These are phyloP conservation scores for Botrytis elliptica DNA, from an alignment of 2,329 filamentous ascomycete genomes.

Conservation along the genomic window DNA sequence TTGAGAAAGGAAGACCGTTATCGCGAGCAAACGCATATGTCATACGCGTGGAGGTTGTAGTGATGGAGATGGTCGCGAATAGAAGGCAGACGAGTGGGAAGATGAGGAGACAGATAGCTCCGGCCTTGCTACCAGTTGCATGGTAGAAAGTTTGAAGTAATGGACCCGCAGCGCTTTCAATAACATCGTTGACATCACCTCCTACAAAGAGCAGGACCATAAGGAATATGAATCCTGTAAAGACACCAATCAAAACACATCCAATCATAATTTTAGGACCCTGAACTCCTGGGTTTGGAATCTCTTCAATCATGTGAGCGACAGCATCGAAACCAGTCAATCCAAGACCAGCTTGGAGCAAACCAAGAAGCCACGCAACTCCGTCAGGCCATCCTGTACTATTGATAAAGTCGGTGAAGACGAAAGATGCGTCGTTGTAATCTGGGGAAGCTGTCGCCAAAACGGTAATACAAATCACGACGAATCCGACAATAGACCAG, in stretches of 20 bases:
- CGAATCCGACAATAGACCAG: conserved; percentile 54
- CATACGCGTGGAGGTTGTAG: conserved; percentile 48
- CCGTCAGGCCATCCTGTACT: conserved; percentile 50
- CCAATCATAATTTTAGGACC: conserved; percentile 51
- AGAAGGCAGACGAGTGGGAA: conserved; percentile 63
- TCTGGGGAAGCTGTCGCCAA: conserved; percentile 51
- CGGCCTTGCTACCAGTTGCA: conserved; percentile 44
- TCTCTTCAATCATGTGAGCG: conserved; percentile 52
- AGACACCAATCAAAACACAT: conserved; percentile 49
- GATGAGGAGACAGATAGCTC: conserved; percentile 36
- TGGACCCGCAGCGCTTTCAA: conserved; percentile 45
- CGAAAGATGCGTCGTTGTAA: conserved; percentile 52
- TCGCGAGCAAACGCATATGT: conserved; percentile 66
- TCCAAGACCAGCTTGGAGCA: conserved; percentile 53
- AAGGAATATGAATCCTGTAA: conserved; percentile 40
- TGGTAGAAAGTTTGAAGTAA: conserved; percentile 53
- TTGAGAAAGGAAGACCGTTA: conserved; percentile 61
- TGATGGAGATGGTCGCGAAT: conserved; percentile 62
- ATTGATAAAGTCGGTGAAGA: conserved; percentile 55
- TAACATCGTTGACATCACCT: conserved; percentile 44
- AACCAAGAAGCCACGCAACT: conserved; percentile 52
- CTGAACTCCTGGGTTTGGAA: conserved; percentile 50
- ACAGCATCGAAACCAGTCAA: conserved; percentile 49
- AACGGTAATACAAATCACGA: conserved; percentile 52
- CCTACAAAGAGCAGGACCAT: conserved; percentile 40